Conservation (phyloP, 352 stramenopile species). For the Pythium dissimile region DNA sequence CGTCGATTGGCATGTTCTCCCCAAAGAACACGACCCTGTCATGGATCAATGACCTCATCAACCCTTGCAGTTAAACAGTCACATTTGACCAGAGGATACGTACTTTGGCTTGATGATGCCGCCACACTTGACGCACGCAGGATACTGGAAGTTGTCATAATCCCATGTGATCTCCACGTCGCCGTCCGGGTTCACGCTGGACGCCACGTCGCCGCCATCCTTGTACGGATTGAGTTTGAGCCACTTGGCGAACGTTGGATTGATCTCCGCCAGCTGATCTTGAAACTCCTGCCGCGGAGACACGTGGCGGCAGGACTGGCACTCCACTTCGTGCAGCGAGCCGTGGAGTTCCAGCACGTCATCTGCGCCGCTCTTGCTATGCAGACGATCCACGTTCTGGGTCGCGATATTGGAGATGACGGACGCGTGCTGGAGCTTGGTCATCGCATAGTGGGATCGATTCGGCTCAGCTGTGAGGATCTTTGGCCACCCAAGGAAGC, state of each 20-base stretch:
- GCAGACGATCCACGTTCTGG: conserved; percentile 97
- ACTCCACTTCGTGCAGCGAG: conserved; percentile 86
- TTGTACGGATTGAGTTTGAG: conserved; percentile 27
- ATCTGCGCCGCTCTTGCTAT: conserved; percentile 85
- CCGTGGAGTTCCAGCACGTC: conserved; percentile 95
- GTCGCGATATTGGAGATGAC: conserved; percentile 85
- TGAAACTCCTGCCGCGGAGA: conserved; percentile 86
- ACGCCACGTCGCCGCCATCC: conserved; percentile 53
- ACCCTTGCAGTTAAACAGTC: neutral
- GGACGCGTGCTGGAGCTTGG: conserved; percentile 55
- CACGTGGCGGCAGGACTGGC: conserved; percentile 64
- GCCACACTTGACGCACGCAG: conserved; percentile 62
- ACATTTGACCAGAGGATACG: conserved; percentile 10
- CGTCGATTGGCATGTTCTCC: conserved; percentile 88
- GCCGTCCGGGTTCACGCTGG: conserved; percentile 91
- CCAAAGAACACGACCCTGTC: conserved; percentile 96
- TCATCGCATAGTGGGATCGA: conserved; percentile 85
- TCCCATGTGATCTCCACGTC: conserved; percentile 90
- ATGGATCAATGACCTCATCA: neutral
- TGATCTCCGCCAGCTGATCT: conserved; percentile 68
- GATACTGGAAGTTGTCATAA: conserved; percentile 82
- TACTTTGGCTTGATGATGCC: conserved; percentile 82
- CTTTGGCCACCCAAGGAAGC: conserved; percentile 85
- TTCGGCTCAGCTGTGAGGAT: conserved; percentile 85
- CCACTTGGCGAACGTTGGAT: conserved; percentile 64